Evolutionary conservation across 352 stramenopile species (phyloP).

Genomic region (Peronospora belbahrii): DNA sequence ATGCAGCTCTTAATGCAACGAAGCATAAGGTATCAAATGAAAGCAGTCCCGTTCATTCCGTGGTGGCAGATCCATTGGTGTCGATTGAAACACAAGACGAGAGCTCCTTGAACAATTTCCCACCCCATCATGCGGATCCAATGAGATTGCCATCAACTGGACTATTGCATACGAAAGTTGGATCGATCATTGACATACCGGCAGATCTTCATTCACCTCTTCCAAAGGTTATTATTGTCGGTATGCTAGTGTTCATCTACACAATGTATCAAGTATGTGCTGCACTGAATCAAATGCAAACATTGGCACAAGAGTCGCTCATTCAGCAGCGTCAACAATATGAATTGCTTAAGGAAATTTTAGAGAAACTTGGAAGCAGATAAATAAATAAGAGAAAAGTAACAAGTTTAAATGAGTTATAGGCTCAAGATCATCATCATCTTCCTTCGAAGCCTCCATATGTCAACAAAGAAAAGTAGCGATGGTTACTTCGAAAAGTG

Average conservation of each 20-base stretch:
- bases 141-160: not conserved
- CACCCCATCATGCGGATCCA: not conserved
- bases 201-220: constrained; percentile 20
- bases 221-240: constrained; percentile 39
- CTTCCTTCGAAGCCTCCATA: too few relatives aligned
- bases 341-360: constrained; percentile 49
- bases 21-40: constrained; percentile 2
- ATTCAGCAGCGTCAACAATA: constrained; percentile 58
- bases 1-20: constrained; percentile 31
- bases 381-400: too few relatives aligned
- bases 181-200: not conserved
- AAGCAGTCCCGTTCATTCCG: not conserved
- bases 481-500: too few relatives aligned
- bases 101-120: not conserved
- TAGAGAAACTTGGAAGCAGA: constrained; percentile 30
- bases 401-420: too few relatives aligned
- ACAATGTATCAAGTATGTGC: constrained; percentile 54
- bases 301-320: constrained; percentile 45
- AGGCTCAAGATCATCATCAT: constrained; percentile 38
- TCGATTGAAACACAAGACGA: not conserved
- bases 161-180: not conserved
- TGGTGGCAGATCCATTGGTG: not conserved
- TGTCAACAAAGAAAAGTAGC: too few relatives aligned
- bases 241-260: constrained; percentile 61
- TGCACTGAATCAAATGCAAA: constrained; percentile 54